Conservation (phyloP, 2,329 filamentous ascomycete species). For the Neocatenulostroma microsporum region DNA sequence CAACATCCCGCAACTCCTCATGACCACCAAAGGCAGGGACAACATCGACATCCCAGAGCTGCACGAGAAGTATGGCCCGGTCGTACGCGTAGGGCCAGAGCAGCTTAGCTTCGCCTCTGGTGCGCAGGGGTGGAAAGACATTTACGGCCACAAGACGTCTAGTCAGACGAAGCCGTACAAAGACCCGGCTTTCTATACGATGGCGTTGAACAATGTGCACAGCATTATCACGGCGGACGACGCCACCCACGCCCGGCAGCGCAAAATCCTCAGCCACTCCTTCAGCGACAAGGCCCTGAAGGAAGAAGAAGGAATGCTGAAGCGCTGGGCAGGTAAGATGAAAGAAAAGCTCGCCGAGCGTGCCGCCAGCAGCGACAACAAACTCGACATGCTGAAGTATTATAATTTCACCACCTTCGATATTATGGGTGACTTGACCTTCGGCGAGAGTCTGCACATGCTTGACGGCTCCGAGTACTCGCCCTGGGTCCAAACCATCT, state of each 20-base stretch:
- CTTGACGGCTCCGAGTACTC: slow-evolving; percentile 25
- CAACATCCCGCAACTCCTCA: slow-evolving; percentile 13
- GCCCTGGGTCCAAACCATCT: slow-evolving; percentile 23
- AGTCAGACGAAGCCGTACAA: slow-evolving; percentile 14
- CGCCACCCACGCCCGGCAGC: slow-evolving; percentile 20
- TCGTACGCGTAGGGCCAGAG: slow-evolving; percentile 35
- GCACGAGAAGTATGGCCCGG: slow-evolving; percentile 31
- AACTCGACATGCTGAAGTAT: slow-evolving; percentile 22
- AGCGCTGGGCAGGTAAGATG: slow-evolving; percentile 21
- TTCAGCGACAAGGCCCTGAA: slow-evolving; percentile 26
- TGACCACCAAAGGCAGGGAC: slow-evolving; percentile 15
- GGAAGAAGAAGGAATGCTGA: slow-evolving; percentile 26
- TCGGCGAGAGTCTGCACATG: slow-evolving; percentile 24
- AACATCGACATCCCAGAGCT: slow-evolving; percentile 13
- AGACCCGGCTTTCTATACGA: slow-evolving; percentile 18
- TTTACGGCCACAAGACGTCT: slow-evolving; percentile 22
- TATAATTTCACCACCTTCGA: slow-evolving; percentile 15
- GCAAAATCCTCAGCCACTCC: slow-evolving; percentile 20
- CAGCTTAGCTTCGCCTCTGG: slow-evolving; percentile 30
- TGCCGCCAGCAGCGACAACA: slow-evolving; percentile 11
- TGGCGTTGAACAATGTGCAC: slow-evolving; percentile 16
- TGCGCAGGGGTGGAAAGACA: slow-evolving; percentile 18
- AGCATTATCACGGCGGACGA: slow-evolving; percentile 20
- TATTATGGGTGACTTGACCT: slow-evolving; percentile 26
- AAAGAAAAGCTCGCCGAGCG: slow-evolving; percentile 17